phyloP scores from a whole-genome alignment of 192 early-diverging fungal genomes.

The Diversispora eburnea region DNA sequence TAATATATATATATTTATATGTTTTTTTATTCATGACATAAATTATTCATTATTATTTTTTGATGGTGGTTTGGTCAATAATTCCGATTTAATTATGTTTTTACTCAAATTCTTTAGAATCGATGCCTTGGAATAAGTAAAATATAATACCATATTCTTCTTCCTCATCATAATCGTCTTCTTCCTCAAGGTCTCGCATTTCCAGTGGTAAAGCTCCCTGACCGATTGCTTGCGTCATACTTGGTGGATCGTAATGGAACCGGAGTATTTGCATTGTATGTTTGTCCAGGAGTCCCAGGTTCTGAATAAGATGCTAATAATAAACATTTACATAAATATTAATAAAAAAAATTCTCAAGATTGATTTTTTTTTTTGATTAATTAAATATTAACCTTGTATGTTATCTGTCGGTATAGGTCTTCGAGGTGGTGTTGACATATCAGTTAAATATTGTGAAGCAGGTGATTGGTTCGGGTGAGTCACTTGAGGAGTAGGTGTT shows the following conservation, averaged over 20 bases:
- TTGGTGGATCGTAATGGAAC: conserved; percentile 9
- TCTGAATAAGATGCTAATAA: neutral
- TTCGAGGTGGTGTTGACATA: neutral
- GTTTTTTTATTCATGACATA: too few species aligned
- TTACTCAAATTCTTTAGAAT: too few species aligned
- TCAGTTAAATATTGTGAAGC: neutral
- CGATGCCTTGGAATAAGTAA: neutral
- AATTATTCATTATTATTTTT: too few species aligned
- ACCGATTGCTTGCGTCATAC: neutral
- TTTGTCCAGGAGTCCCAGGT: neutral
- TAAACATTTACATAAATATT: neutral
- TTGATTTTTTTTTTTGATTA: too few species aligned
- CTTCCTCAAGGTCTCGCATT: neutral
- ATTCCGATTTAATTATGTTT: too few species aligned
- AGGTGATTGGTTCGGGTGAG: neutral
- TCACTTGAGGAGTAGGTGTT: neutral
- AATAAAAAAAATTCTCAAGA: too few species aligned
- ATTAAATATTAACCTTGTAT: neutral
- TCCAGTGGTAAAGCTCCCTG: neutral
- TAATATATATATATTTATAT: neutral
- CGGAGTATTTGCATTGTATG: neutral
- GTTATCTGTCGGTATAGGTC: neutral
- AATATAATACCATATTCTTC: conserved; percentile 3
- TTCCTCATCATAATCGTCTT: neutral
- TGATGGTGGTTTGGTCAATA: too few species aligned